Evolutionary conservation across 2,329 filamentous ascomycete genomes (phyloP).

Genomic region (Hortaea werneckii): DNA sequence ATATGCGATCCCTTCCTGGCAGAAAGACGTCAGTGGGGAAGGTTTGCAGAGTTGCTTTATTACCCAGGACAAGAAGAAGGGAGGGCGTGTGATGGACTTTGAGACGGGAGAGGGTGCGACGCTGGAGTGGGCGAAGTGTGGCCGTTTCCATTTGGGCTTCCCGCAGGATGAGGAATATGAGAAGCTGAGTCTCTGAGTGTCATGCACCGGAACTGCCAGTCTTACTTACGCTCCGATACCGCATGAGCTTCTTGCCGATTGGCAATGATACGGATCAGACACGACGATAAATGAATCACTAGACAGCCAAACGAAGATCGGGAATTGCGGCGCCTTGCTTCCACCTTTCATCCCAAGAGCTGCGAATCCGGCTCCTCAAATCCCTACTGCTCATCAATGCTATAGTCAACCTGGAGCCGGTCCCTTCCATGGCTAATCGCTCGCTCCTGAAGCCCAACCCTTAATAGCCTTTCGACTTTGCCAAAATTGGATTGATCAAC

Average conservation of each 20-base stretch:
- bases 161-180: constrained; percentile 33
- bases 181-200: constrained; percentile 18
- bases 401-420: no score
- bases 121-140: constrained; percentile 31
- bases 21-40: constrained; percentile 30
- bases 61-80: constrained; percentile 23
- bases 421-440: no score
- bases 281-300: no score
- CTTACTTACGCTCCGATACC: no score
- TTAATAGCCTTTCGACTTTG: constrained; percentile 34
- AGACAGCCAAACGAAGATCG: no score
- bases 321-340: no score
- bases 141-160: constrained; percentile 34
- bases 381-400: no score
- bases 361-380: no score
- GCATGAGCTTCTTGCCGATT: no score
- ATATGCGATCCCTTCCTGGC: constrained; percentile 30
- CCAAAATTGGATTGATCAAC: constrained; percentile 35
- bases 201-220: not conserved
- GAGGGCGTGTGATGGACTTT: constrained; percentile 30
- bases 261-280: no score
- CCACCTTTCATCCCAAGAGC: no score
- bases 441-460: constrained; percentile 28
- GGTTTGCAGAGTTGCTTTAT: constrained; percentile 30
- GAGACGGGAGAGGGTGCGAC: constrained; percentile 24